These are phyloP conservation scores for Penicillium alfredii DNA, from an alignment of 495 filamentous ascomycete species.

Conservation along the genomic window DNA sequence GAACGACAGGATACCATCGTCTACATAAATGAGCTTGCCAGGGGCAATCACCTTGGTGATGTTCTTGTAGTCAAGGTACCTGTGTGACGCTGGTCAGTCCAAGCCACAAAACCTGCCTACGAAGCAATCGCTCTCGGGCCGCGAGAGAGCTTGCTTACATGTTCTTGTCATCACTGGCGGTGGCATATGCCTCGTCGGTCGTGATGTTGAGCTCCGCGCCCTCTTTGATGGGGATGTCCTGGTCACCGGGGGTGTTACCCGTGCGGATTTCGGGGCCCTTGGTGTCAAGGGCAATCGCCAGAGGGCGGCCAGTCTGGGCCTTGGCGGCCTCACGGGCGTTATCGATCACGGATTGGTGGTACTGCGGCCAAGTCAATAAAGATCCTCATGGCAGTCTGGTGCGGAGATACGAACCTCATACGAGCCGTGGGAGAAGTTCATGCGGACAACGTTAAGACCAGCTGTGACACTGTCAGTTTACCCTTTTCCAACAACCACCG, in stretches of 20 bases:
- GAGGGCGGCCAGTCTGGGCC: conserved; percentile 66
- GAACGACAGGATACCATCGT: conserved; percentile 95
- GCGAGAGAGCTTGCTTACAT: conserved; percentile 60
- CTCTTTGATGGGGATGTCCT: conserved; percentile 77
- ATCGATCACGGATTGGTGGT: conserved; percentile 95
- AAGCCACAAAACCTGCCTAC: neutral
- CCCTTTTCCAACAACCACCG: neutral
- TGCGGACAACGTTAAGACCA: conserved; percentile 95
- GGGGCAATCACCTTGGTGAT: conserved; percentile 94
- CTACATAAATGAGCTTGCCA: conserved; percentile 97
- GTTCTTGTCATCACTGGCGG: conserved; percentile 75
- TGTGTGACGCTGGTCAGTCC: conserved; percentile 30
- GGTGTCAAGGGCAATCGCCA: conserved; percentile 96
- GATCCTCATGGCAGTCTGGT: neutral
- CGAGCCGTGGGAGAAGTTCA: conserved; percentile 98
- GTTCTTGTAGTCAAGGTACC: conserved; percentile 99
- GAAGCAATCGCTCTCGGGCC: neutral
- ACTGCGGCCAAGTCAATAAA: conserved; percentile 39
- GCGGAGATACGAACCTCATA: conserved; percentile 58
- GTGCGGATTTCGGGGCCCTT: conserved; percentile 99
- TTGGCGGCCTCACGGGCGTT: conserved; percentile 81
- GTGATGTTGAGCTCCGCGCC: conserved; percentile 88
- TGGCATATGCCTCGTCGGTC: conserved; percentile 92
- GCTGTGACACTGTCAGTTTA: conserved; percentile 36
- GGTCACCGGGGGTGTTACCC: conserved; percentile 80